Evolutionary conservation across 2,329 filamentous ascomycete species (phyloP).

Genomic region (Corynespora cassiicola): DNA sequence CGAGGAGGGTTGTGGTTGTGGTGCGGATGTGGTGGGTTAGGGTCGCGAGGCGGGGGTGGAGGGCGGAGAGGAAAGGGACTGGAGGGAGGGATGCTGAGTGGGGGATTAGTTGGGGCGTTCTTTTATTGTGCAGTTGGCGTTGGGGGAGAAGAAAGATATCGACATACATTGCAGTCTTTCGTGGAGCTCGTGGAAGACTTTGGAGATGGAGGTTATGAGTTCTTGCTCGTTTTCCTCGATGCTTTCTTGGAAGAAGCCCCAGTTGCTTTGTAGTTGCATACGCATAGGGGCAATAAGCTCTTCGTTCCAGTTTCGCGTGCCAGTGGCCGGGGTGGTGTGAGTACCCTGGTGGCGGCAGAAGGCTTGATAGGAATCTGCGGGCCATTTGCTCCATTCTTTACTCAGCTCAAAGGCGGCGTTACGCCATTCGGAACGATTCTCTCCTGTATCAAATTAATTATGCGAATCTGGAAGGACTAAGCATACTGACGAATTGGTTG

Average conservation of each 20-base stretch:
- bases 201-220: slow-evolving; percentile 7
- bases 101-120: background rate
- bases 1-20: slow-evolving; percentile 11
- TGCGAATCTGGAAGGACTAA: too few relatives aligned
- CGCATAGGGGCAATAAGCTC: slow-evolving; percentile 18
- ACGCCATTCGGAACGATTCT: slow-evolving; percentile 16
- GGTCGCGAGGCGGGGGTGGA: slow-evolving; percentile 1
- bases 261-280: slow-evolving; percentile 12
- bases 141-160: slow-evolving; percentile 1
- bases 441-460: slow-evolving; percentile 3
- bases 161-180: slow-evolving; percentile 5
- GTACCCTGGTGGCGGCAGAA: slow-evolving; percentile 16
- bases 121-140: background rate
- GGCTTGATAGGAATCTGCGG: slow-evolving; percentile 9
- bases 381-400: slow-evolving; percentile 19
- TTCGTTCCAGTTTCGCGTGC: slow-evolving; percentile 14
- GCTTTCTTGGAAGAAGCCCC: slow-evolving; percentile 14
- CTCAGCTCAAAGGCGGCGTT: slow-evolving; percentile 13
- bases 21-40: slow-evolving; percentile 10
- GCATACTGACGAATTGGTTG: slow-evolving; percentile 13
- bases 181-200: slow-evolving; percentile 11
- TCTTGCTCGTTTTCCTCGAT: slow-evolving; percentile 10
- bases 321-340: slow-evolving; percentile 5
- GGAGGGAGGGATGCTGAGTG: slow-evolving; percentile 3
- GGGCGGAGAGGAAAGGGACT: slow-evolving; percentile 9